Base-by-base conservation (phyloP, 2,329 filamentous ascomycete species). In the Pseudonectria buxi region DNA sequence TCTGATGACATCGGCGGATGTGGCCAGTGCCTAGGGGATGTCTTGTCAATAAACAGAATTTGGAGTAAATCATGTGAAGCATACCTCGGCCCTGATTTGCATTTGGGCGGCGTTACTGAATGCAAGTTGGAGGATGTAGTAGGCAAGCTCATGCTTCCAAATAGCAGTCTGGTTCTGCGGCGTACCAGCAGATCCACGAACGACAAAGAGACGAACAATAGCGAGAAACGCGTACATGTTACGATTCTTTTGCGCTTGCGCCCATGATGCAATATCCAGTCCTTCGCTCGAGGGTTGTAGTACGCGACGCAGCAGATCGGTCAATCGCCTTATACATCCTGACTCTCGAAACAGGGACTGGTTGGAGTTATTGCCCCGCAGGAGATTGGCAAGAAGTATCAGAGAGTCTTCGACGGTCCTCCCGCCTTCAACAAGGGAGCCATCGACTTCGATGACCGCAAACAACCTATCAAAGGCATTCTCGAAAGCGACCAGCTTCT, bases 401-500 rank as follows among this genome's bases (percentile, higher is more conserved):
- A 98, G 68, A 50, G 89, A 95, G 59, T 98, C 92, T 60, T 96
- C 90, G 3, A 95, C 85, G 10, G 86, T 76, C 42, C 90, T 83
- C 28, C 86, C 87, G 12, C 92, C 92, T 49, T 94, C 81, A 4
- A 72, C 73, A 29, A 98, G 66, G 3, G 82, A 83, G 0, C 92
- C 92, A 52, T 98, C 92, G 1, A 72, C 68, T 46, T 82, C 75
- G 35, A 98, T 85, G 35, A 96, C 81, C 29, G 71, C 71, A 57
- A 96, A 95, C 16, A 94, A 68, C 28, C 83, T 80, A 42, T 92
- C 87, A 51, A 95, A 96, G 0, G 89, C 86, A 68, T 87, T 90
- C 53, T 95, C 88, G 48, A 95, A 96, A 1, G 88, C 92, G 15
- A 96, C 89, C 2, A 96, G 73, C 59, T 96, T 96, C 57, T 96